phyloP scores from a whole-genome alignment of 2,329 filamentous ascomycete species.

The Ceratocystis colombiana region DNA sequence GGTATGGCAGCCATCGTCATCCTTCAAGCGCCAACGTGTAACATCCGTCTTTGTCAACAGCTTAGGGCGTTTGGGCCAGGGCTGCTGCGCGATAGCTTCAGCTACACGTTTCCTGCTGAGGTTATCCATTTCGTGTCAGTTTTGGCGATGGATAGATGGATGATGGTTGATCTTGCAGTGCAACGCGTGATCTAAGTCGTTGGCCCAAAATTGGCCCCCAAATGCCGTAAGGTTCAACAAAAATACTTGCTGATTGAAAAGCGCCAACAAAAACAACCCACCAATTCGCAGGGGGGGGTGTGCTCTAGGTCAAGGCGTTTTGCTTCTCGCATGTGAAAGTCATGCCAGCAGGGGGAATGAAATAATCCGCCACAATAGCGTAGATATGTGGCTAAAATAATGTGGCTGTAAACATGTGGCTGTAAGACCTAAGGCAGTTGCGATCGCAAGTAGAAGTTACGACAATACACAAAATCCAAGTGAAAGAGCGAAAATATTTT shows the following conservation, averaged over 20 bases:
- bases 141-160: not conserved
- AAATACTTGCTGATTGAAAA: not conserved
- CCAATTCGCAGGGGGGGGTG: not conserved
- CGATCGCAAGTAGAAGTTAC: not conserved
- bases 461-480: not conserved
- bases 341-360: not conserved
- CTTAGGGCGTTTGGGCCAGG: constrained; percentile 39
- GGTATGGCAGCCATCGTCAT: constrained; percentile 76
- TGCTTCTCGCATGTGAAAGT: not conserved
- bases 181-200: not conserved
- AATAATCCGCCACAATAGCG: not conserved
- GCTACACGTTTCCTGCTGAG: constrained; percentile 37
- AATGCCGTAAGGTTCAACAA: not conserved
- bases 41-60: constrained; percentile 60
- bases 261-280: not conserved
- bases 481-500: not conserved
- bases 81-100: constrained; percentile 33
- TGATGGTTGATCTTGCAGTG: not conserved
- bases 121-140: constrained; percentile 1
- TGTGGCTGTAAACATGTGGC: constrained; percentile 19
- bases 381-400: not conserved
- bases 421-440: constrained; percentile 6
- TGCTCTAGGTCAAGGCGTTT: not conserved
- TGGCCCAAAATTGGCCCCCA: not conserved
- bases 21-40: constrained; percentile 66